phyloP scores from a whole-genome alignment of 768 basidiomycete species.

The Rhodotorula toruloides region DNA sequence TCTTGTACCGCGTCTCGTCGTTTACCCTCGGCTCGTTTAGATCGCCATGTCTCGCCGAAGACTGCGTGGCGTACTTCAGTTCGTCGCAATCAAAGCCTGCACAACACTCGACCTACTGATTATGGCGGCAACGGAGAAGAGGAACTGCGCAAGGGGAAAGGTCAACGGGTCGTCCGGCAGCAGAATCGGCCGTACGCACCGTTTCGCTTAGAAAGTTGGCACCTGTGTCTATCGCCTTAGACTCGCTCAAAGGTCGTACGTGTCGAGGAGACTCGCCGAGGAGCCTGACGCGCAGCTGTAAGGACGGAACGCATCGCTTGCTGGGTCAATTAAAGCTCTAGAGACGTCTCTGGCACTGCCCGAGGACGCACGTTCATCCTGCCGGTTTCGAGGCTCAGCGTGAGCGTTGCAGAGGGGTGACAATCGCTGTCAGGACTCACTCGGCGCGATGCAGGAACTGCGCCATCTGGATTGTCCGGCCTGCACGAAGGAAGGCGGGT shows the following conservation, averaged over 20 bases:
- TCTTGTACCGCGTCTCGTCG: slow-evolving; percentile 26
- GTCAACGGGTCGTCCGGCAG: no score
- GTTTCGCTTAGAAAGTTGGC: slow-evolving; percentile 35
- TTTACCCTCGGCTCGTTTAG: slow-evolving; percentile 11
- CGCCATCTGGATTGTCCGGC: slow-evolving; percentile 20
- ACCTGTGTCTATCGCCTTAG: slow-evolving; percentile 34
- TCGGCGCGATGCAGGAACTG: slow-evolving; percentile 36
- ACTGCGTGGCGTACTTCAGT: no score
- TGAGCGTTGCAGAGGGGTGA: neutral
- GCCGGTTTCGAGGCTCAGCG: no score
- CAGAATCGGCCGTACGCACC: neutral
- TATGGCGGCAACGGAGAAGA: slow-evolving; percentile 18
- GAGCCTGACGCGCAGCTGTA: slow-evolving; percentile 23
- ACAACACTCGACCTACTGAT: slow-evolving; percentile 19
- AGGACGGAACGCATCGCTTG: neutral
- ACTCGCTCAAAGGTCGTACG: slow-evolving; percentile 33
- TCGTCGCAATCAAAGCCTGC: no score
- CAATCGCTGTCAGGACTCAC: neutral
- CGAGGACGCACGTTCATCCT: slow-evolving; percentile 22
- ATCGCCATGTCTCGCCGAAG: slow-evolving; percentile 33
- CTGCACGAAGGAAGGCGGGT: neutral
- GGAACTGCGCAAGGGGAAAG: neutral
- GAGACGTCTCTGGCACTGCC: neutral
- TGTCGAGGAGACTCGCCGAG: slow-evolving; percentile 34
- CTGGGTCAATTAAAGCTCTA: neutral